phyloP scores from a whole-genome alignment of 1,284 basidiomycete species.

The Puccinia hordei region DNA sequence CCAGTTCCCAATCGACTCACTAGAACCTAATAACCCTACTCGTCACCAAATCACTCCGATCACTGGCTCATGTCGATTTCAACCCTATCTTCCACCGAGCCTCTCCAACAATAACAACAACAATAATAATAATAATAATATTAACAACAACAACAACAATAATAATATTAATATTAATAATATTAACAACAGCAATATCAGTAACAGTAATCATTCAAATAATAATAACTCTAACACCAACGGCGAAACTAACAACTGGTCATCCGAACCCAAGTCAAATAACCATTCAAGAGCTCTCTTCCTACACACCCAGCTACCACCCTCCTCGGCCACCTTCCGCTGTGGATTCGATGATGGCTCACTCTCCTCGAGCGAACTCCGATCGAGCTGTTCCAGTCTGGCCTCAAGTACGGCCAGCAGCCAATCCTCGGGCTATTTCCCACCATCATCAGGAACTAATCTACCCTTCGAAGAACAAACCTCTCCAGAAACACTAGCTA shows the following conservation, averaged over 20 bases:
- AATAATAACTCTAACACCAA: too few species aligned
- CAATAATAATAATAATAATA: not conserved
- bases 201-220: too few species aligned
- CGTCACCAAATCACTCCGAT: not conserved
- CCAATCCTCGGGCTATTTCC: conserved; percentile 12
- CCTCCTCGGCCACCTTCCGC: not conserved
- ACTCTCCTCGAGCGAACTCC: conserved; percentile 8
- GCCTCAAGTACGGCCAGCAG: conserved; percentile 22
- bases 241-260: too few species aligned
- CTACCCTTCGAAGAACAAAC: conserved; percentile 11
- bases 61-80: conserved; percentile 21
- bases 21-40: not conserved
- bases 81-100: conserved; percentile 11
- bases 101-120: not conserved
- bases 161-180: too few species aligned
- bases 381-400: conserved; percentile 36
- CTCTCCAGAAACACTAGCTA: not conserved
- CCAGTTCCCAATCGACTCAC: conserved; percentile 32
- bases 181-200: too few species aligned
- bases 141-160: too few species aligned
- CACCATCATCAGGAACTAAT: not conserved
- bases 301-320: not conserved
- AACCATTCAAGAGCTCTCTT: not conserved
- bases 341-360: not conserved
- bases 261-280: not conserved